Base-by-base conservation (phyloP, 306 rosid species). In the Vigna unguiculata region DNA sequence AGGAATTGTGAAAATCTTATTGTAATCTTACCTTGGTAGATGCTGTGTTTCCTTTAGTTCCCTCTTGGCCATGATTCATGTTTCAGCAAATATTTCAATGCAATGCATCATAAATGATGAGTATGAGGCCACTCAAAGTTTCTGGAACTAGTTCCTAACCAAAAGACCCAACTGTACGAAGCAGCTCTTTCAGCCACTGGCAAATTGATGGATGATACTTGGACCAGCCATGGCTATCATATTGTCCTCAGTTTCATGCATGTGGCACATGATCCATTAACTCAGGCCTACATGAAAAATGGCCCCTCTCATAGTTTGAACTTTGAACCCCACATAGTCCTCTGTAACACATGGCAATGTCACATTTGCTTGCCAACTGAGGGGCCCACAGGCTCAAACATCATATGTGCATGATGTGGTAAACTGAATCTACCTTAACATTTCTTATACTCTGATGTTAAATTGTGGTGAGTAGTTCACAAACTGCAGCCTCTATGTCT, bases 291-390 rank as follows among this genome's bases (percentile, higher is more conserved):
- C 67, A 60, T 13, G 67, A 14, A 30, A 30, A 15, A 60, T 7
- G 45, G 67, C 45, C 67, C 67, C 67, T 60, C 22, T 6, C 22
- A 30, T 60, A 30, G 13, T 30, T 83, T 6, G 51, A 9, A 36
- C 30, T 38, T 40, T 67, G 69, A 19, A 63, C 67, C 72, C 46
- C 76, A 64, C 60, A 81, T 82, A 80, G 72, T 80, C 83, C 84
- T 63, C 24, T 0, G 63, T 57, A 68, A 74, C 88, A 77, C 84
- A 78, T 83, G 87, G 59, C 84, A 58, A 54, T 80, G 85, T 75
- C 85, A 41, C 69, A 69, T 79, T 80, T 67, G 83, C 70, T 73
- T 72, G 89, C 19, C 43, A 51, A 69, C 66, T 65, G 4, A 82
- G 61, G 69, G 64, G 11, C 70, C 82, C 40, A 45, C 54, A 76